Percentiles rank a stretch among this genome's conserved stretches.
Evolutionary conservation across 768 basidiomycete genomes (phyloP).

Genomic region (Cubamyces lactineus): DNA sequence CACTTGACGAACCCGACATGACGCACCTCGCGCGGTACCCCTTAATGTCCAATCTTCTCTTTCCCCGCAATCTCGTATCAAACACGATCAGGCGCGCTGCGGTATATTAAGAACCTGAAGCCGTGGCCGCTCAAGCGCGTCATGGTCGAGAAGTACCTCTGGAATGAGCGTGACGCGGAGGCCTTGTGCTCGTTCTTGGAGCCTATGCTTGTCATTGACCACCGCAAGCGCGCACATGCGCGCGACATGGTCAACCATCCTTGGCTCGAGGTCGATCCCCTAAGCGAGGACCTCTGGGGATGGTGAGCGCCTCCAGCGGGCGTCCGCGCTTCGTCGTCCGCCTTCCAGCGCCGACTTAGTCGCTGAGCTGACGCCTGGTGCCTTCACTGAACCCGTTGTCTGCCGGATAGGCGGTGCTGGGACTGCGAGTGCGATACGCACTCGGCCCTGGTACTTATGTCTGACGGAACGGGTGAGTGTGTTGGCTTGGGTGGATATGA

Average conservation of each 20-base stretch:
- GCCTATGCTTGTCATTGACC: constrained; percentile 78
- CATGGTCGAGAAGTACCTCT: constrained; percentile 88
- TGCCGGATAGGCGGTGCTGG: not conserved
- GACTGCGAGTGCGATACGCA: not conserved
- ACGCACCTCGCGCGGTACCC: not conserved
- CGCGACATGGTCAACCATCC: constrained; percentile 72
- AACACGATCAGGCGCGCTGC: constrained; percentile 53
- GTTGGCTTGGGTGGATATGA: constrained; percentile 6
- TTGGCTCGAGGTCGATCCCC: constrained; percentile 59
- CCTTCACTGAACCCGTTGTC: not conserved
- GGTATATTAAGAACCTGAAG: constrained; percentile 75
- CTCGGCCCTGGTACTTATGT: constrained; percentile 1
- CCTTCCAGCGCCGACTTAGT: not conserved
- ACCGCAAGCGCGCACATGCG: constrained; percentile 68
- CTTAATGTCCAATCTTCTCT: constrained; percentile 8
- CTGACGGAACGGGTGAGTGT: not conserved
- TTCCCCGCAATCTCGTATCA: not conserved
- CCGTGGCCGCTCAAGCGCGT: constrained; percentile 83
- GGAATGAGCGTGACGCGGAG: constrained; percentile 57
- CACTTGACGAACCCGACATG: not conserved
- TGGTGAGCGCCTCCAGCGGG: constrained; percentile 15
- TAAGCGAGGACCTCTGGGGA: constrained; percentile 25
- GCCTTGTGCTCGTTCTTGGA: constrained; percentile 67
- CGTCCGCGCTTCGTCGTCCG: not conserved
- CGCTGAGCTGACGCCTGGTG: not conserved